A percentile compares a stretch with the other conserved stretches of the same genome.
Conservation (phyloP, 805 yeast genomes). For the Kodamaea kakaduensis region DNA sequence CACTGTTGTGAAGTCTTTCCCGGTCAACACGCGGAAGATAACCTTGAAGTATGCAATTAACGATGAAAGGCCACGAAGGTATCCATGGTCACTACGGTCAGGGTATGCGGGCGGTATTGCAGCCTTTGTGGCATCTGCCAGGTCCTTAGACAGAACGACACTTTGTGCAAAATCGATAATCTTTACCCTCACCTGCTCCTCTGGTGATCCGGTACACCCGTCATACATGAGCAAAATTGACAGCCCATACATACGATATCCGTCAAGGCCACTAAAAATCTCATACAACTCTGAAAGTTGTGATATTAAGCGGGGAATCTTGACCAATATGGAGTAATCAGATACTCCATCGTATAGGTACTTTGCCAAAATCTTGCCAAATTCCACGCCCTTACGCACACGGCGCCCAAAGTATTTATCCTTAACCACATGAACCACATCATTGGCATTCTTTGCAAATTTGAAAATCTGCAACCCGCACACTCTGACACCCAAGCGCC, state of each 20-base stretch:
- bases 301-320: conserved; percentile 62
- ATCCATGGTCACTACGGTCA: conserved; percentile 71
- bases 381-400: conserved; percentile 66
- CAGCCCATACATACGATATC: conserved; percentile 90
- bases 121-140: conserved; percentile 16
- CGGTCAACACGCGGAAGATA: conserved; percentile 56
- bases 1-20: conserved; percentile 27
- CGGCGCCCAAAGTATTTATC: conserved; percentile 93
- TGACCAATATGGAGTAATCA: conserved; percentile 53
- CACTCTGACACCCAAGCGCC: conserved; percentile 80
- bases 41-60: conserved; percentile 60
- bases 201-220: conserved; percentile 37
- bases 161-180: conserved; percentile 96
- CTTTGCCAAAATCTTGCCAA: conserved; percentile 67
- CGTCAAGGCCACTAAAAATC: conserved; percentile 54
- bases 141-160: conserved; percentile 60
- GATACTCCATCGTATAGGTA: conserved; percentile 75
- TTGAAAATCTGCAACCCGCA: conserved; percentile 76
- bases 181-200: conserved; percentile 44
- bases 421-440: conserved; percentile 42
- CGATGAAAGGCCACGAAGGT: conserved; percentile 75
- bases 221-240: conserved; percentile 88
- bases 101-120: conserved; percentile 72
- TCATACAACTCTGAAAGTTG: conserved; percentile 55
- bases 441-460: conserved; percentile 4